Conservation (phyloP, 2,329 filamentous ascomycete genomes). For the Microdochium nivale region DNA sequence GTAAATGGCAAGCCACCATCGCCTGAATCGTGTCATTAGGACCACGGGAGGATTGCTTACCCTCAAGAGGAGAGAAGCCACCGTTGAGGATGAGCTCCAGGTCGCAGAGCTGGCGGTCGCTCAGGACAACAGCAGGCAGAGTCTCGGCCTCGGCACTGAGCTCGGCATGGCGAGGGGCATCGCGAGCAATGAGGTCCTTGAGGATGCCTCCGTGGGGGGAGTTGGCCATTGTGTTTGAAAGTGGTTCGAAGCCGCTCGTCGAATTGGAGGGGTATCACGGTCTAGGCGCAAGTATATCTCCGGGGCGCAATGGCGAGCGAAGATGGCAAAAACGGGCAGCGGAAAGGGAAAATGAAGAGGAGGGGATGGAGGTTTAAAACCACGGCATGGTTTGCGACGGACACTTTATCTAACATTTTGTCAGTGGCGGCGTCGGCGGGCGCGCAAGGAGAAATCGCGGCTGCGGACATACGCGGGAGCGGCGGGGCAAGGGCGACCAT, state of each 20-base stretch:
- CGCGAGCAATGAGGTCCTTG: conserved; percentile 94
- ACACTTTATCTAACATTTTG: neutral
- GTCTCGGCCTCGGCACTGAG: conserved; percentile 77
- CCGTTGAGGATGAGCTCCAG: conserved; percentile 95
- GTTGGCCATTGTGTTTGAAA: conserved; percentile 48
- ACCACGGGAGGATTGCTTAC: conserved; percentile 38
- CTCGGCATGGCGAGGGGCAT: conserved; percentile 73
- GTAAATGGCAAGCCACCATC: neutral
- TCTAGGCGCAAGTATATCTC: conserved; percentile 1
- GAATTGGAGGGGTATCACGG: neutral
- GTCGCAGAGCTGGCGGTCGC: conserved; percentile 94
- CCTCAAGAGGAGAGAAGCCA: conserved; percentile 95
- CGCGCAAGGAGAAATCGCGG: neutral
- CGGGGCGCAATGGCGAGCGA: neutral
- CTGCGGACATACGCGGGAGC: neutral
- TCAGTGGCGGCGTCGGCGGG: neutral
- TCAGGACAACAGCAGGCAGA: conserved; percentile 75
- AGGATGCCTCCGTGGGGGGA: conserved; percentile 84
- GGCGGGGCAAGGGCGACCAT: neutral
- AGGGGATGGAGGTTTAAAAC: neutral
- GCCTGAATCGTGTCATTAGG: neutral
- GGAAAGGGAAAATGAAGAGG: conserved; percentile 1
- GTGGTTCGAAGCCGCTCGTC: neutral
- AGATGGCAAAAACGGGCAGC: conserved; percentile 3
- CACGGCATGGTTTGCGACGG: neutral